Evolutionary conservation across 192 early-diverging fungal genomes (phyloP).

Genomic region (Umbelopsis vinacea): DNA sequence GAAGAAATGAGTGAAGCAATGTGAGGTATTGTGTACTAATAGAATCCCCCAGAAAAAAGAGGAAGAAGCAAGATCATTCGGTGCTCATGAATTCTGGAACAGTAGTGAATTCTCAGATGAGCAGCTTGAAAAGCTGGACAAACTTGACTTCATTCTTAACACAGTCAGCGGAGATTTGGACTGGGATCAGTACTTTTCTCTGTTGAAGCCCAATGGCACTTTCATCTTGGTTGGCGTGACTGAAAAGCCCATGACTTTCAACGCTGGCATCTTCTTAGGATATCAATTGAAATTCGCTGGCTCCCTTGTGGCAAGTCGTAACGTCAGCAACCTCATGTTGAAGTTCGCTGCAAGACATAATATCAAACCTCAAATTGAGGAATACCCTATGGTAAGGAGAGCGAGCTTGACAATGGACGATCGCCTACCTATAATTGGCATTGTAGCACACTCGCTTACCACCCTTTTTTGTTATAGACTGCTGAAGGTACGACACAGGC

Average conservation of each 20-base stretch:
- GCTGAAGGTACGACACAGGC: slow-evolving; percentile 59
- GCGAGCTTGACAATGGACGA: not conserved
- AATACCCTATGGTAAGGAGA: slow-evolving; percentile 51
- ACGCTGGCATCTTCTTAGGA: slow-evolving; percentile 41
- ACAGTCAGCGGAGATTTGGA: slow-evolving; percentile 42
- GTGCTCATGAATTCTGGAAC: slow-evolving; percentile 57
- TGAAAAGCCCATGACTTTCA: slow-evolving; percentile 40
- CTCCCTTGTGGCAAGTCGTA: slow-evolving; percentile 64
- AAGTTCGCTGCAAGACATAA: slow-evolving; percentile 71
- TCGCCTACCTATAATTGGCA: not conserved
- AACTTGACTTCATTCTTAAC: slow-evolving; percentile 55
- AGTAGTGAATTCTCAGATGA: slow-evolving; percentile 43
- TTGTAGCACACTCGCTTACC: not conserved
- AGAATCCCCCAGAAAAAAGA: slow-evolving; percentile 43
- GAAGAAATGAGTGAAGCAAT: not conserved
- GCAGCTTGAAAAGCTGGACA: slow-evolving; percentile 24
- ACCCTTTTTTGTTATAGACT: slow-evolving; percentile 13
- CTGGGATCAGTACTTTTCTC: slow-evolving; percentile 45
- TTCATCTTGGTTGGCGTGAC: slow-evolving; percentile 31
- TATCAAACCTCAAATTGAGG: slow-evolving; percentile 69
- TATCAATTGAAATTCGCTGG: slow-evolving; percentile 59
- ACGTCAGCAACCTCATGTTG: slow-evolving; percentile 64
- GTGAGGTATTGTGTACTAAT: not conserved
- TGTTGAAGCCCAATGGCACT: slow-evolving; percentile 40
- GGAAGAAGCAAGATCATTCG: slow-evolving; percentile 58